These are phyloP conservation scores for Candida incommunis DNA, from an alignment of 805 yeast genomes.

Conservation along the genomic window DNA sequence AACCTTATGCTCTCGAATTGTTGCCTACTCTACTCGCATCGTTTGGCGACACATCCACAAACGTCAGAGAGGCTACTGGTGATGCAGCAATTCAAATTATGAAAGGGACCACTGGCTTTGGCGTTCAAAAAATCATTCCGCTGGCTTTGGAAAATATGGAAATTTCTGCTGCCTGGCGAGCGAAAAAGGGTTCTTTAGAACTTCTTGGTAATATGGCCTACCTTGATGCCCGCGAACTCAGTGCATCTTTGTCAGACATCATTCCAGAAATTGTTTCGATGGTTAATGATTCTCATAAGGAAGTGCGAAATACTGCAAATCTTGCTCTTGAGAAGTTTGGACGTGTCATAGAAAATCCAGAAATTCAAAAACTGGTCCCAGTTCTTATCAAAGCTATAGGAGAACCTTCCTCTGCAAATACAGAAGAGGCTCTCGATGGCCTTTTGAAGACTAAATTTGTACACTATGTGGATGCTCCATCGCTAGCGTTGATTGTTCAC, in stretches of 20 bases:
- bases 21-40: conserved; percentile 68
- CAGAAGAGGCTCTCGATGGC: conserved; percentile 77
- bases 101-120: conserved; percentile 84
- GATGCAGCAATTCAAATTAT: conserved; percentile 77
- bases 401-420: conserved; percentile 71
- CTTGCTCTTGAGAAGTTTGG: conserved; percentile 81
- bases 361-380: conserved; percentile 86
- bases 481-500: conserved; percentile 85
- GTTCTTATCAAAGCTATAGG: conserved; percentile 81
- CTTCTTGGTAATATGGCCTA: conserved; percentile 96
- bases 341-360: conserved; percentile 94
- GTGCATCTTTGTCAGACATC: conserved; percentile 75
- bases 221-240: conserved; percentile 84
- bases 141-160: conserved; percentile 75
- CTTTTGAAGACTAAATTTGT: conserved; percentile 85
- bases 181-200: conserved; percentile 94
- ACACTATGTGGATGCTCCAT: conserved; percentile 96
- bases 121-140: conserved; percentile 84
- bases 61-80: conserved; percentile 82
- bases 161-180: conserved; percentile 77
- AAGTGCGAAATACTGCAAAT: conserved; percentile 92
- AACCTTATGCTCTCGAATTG: conserved; percentile 85
- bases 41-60: conserved; percentile 72
- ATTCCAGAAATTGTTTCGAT: conserved; percentile 96
- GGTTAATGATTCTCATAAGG: conserved; percentile 88